Conservation (phyloP, 768 basidiomycete species). For the Tylopilus cervinicoccineus region DNA sequence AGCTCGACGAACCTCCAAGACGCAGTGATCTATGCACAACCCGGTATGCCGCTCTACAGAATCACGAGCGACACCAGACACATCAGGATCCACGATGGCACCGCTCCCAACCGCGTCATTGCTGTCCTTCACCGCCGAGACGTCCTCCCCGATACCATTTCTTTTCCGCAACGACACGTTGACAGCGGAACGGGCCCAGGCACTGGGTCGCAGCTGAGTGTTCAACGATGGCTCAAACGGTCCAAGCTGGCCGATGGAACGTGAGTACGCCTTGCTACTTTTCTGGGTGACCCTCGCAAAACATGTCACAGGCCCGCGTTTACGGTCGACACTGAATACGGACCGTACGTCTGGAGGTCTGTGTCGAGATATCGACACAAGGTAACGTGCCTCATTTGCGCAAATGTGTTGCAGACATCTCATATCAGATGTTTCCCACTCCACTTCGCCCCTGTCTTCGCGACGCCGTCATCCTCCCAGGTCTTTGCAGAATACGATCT, state of each 20-base stretch:
- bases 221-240: conserved; percentile 28
- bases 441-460: background rate
- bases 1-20: conserved; percentile 19
- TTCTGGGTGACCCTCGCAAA: background rate
- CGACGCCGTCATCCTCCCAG: conserved; percentile 1
- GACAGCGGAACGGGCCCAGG: background rate
- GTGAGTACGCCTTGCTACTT: conserved; percentile 12
- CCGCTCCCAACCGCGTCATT: conserved; percentile 10
- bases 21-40: conserved; percentile 15
- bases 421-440: background rate
- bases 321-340: conserved; percentile 20
- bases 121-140: conserved; percentile 27
- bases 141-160: conserved; percentile 25
- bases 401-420: background rate
- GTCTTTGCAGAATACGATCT: conserved; percentile 24
- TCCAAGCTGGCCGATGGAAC: conserved; percentile 20
- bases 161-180: conserved; percentile 20
- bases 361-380: conserved; percentile 21
- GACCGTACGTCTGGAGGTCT: conserved; percentile 26
- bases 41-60: conserved; percentile 23
- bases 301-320: conserved; percentile 12
- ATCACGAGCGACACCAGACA: conserved; percentile 19
- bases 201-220: conserved; percentile 2
- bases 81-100: conserved; percentile 14
- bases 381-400: conserved; percentile 7